These are phyloP conservation scores for Lyophyllum atratum DNA, from an alignment of 768 basidiomycete genomes.

Conservation along the genomic window DNA sequence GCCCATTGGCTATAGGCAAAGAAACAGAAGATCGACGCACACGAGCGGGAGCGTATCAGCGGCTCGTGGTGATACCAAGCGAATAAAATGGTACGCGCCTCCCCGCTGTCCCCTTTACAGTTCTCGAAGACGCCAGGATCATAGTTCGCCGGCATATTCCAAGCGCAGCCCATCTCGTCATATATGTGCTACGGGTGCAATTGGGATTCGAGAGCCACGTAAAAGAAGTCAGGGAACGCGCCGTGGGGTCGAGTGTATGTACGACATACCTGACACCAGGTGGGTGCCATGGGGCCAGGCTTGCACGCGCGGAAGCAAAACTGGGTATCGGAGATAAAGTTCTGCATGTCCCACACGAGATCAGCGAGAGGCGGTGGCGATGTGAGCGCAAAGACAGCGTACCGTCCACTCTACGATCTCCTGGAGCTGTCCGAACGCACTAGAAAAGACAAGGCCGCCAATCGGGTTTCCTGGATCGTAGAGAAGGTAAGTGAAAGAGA, in stretches of 20 bases:
- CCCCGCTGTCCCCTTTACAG: constrained; percentile 53
- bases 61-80: neutral
- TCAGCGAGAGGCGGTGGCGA: neutral
- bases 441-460: constrained; percentile 74
- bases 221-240: no score
- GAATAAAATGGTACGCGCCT: constrained; percentile 32
- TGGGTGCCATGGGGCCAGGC: constrained; percentile 47
- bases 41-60: neutral
- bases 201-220: neutral
- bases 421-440: constrained; percentile 57
- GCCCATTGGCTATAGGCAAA: constrained; percentile 54
- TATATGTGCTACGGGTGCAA: constrained; percentile 48
- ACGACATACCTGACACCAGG: constrained; percentile 42
- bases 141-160: constrained; percentile 63
- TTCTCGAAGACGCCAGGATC: constrained; percentile 45
- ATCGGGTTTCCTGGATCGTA: constrained; percentile 48
- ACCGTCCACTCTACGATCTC: constrained; percentile 80
- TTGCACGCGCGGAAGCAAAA: constrained; percentile 80
- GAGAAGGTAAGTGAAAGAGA: neutral
- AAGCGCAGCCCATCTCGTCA: constrained; percentile 54
- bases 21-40: no score
- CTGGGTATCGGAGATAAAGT: constrained; percentile 57
- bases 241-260: neutral
- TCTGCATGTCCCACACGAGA: constrained; percentile 33
- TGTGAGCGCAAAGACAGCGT: constrained; percentile 12